Base-by-base conservation (phyloP, 2,329 filamentous ascomycete genomes). In the Alternaria gansuensis region DNA sequence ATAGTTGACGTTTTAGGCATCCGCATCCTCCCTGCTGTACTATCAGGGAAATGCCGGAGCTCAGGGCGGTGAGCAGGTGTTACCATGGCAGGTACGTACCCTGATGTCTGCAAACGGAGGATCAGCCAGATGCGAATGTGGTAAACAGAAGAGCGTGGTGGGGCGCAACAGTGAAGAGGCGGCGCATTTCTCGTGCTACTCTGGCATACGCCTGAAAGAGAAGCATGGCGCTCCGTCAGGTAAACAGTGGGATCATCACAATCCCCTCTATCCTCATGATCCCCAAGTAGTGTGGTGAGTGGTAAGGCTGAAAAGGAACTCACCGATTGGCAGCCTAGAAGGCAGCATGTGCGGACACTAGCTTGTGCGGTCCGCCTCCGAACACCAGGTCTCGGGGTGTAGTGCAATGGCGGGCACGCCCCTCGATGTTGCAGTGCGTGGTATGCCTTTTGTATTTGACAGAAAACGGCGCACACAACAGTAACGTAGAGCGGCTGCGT, bases 391-490 rank as follows among this genome's bases (percentile, higher is more conserved):
- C 60, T 55, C 49, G 44, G 51, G 51, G 55, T 52, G 55, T 54
- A 52, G 62, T 62, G 56, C 54, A 41, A 53, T 60, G 56, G 57
- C 56, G 53, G 34, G 57, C 57, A 51, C 59, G 63, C 59, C 60
- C 43, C 51, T 31, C 51, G 53, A 49, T 33, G 50, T 65, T 59
- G 63, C 67, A 52, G 62, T 69, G 56, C 66, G 23, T 64, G 51
- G 60, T 44, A 51, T 60, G 57, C 65, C 56, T 24, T 61, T 58
- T 39, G 45, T 52, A 66, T 54, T 40, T 75, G 74, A 77, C 75
- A 74, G 69, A 68, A 76, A 77, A 77, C 75, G 73, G 73, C 66
- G 74, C 60, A 65, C 72, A 75, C 74, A 59, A 64, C 70, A 69
- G 69, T 39, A 57, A 51, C 28, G 51, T 46, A 33, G 17, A 55